Percentiles rank a stretch among this genome's conserved stretches.
Evolutionary conservation across 495 filamentous ascomycete genomes (phyloP).

Genomic region (Penicillium tannophilum): DNA sequence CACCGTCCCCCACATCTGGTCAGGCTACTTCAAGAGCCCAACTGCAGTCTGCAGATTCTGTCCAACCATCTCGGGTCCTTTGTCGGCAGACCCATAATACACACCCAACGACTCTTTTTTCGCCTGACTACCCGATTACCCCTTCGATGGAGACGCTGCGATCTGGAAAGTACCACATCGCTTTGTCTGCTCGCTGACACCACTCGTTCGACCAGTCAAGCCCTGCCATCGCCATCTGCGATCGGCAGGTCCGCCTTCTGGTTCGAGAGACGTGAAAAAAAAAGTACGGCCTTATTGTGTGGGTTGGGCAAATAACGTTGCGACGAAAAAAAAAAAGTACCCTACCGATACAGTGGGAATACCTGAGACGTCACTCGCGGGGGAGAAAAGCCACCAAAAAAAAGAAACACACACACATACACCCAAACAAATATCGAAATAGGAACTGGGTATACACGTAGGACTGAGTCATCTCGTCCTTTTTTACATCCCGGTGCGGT

Average conservation of each 20-base stretch:
- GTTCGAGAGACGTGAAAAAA: conserved; percentile 9
- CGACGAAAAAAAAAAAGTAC: not conserved
- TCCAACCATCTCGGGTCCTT: conserved; percentile 25
- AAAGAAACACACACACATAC: conserved; percentile 1
- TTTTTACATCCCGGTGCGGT: conserved; percentile 7
- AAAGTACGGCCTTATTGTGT: conserved; percentile 1
- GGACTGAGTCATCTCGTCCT: conserved; percentile 3
- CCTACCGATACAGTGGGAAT: not conserved
- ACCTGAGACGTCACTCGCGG: conserved; percentile 6
- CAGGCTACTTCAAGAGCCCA: conserved; percentile 26
- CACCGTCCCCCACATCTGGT: conserved; percentile 29
- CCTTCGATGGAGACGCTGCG: conserved; percentile 37
- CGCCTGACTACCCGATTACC: conserved; percentile 22
- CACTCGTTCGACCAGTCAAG: conserved; percentile 4
- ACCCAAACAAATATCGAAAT: not conserved
- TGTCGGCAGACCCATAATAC: conserved; percentile 14
- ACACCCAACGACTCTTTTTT: conserved; percentile 24
- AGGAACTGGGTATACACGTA: conserved; percentile 5
- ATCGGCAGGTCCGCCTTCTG: conserved; percentile 33
- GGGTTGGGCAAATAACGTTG: conserved; percentile 3
- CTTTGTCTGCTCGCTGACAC: conserved; percentile 31
- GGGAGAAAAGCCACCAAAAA: conserved; percentile 3
- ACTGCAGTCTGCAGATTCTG: conserved; percentile 28
- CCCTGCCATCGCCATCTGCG: conserved; percentile 33
- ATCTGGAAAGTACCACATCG: conserved; percentile 26